Percentiles rank a stretch among this genome's conserved stretches.
phyloP scores from a whole-genome alignment of 805 yeast genomes.

The Nakazawaea laoshanensis region DNA sequence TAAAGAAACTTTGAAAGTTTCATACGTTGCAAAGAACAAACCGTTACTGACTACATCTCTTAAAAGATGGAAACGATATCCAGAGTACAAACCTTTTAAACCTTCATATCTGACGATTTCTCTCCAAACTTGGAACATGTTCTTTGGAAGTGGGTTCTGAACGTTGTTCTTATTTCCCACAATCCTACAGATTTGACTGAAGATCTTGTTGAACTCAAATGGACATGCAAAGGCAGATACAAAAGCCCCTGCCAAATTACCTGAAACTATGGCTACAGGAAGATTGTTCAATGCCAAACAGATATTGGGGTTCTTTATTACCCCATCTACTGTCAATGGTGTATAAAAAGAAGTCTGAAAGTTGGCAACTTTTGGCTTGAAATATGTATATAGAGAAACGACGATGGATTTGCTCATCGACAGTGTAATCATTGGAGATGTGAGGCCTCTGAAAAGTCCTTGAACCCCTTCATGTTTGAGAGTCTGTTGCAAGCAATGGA shows the following conservation, averaged over 20 bases:
- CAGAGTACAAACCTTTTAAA: conserved; percentile 58
- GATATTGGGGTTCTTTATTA: background rate
- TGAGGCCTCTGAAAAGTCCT: conserved; percentile 71
- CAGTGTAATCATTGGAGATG: conserved; percentile 65
- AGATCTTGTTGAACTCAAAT: conserved; percentile 75
- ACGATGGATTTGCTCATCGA: conserved; percentile 57
- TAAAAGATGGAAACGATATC: conserved; percentile 55
- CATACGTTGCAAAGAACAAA: conserved; percentile 67
- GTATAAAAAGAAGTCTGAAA: conserved; percentile 14
- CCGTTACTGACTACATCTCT: conserved; percentile 71
- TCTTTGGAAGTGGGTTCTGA: conserved; percentile 19
- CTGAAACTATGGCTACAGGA: conserved; percentile 45
- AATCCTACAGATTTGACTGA: conserved; percentile 60
- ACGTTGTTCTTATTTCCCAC: conserved; percentile 23
- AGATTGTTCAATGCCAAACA: conserved; percentile 25
- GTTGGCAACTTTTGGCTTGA: conserved; percentile 33
- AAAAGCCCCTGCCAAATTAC: conserved; percentile 56
- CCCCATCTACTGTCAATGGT: conserved; percentile 10
- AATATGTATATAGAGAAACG: conserved; percentile 52
- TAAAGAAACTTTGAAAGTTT: conserved; percentile 52
- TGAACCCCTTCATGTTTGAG: conserved; percentile 50
- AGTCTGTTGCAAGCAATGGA: conserved; percentile 51
- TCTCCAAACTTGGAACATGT: conserved; percentile 33
- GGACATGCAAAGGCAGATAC: conserved; percentile 70
- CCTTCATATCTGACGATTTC: conserved; percentile 58